phyloP scores from a whole-genome alignment of 1,284 basidiomycete species.

The Cutaneotrichosporon curvatum region DNA sequence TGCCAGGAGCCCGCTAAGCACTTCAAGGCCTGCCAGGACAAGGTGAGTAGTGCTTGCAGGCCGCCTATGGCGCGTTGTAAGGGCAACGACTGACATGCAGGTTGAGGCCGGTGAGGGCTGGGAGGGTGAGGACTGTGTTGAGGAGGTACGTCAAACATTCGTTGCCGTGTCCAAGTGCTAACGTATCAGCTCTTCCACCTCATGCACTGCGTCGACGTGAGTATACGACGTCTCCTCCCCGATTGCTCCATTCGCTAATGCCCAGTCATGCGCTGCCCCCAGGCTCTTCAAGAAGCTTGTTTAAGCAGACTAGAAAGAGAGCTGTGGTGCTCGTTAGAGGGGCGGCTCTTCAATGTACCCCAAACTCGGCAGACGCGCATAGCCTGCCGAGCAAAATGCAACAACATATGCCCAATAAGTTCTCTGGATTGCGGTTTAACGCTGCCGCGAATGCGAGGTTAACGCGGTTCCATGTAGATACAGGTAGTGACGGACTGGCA shows the following conservation, averaged over 20 bases:
- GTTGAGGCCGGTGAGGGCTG: constrained; percentile 65
- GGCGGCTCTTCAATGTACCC: background rate
- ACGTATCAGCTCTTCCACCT: constrained; percentile 41
- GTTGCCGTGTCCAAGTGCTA: background rate
- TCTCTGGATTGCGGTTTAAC: too few relatives aligned
- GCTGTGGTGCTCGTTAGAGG: background rate
- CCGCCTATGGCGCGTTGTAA: too few relatives aligned
- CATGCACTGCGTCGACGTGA: constrained; percentile 82
- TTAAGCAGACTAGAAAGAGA: constrained; percentile 25
- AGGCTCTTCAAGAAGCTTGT: constrained; percentile 62
- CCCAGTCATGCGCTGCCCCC: constrained; percentile 66
- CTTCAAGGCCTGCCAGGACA: constrained; percentile 85
- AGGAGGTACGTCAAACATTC: constrained; percentile 57
- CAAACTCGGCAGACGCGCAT: constrained; percentile 5
- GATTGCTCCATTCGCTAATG: background rate
- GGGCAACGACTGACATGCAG: constrained; percentile 1
- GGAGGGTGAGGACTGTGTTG: constrained; percentile 83
- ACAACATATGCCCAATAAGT: constrained; percentile 11
- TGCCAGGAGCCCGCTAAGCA: constrained; percentile 70
- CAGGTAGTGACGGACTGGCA: too few relatives aligned
- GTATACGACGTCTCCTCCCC: constrained; percentile 29
- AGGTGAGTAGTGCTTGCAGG: constrained; percentile 49
- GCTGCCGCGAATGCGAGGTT: too few relatives aligned
- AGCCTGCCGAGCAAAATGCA: constrained; percentile 13
- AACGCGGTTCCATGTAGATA: too few relatives aligned